A percentile compares a stretch with the other conserved stretches of the same genome.
phyloP scores from a whole-genome alignment of 2,329 filamentous ascomycete species.

The Grosmannia penicillata region DNA sequence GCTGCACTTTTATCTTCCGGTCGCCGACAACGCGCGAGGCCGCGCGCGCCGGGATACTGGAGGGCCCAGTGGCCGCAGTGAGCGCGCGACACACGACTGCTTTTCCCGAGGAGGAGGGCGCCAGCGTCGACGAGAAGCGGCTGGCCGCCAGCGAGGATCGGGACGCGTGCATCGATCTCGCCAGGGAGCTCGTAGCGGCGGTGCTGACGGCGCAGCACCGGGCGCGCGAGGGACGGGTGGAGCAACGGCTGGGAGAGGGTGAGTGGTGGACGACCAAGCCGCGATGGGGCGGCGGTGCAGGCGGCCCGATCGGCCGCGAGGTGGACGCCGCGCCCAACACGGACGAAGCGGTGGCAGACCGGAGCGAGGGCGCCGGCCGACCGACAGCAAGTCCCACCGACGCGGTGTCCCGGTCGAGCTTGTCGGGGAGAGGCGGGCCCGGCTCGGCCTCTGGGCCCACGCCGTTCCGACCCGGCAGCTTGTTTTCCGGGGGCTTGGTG shows the following conservation, averaged over 20 bases:
- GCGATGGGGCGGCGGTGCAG: slow-evolving; percentile 48
- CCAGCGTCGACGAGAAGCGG: neutral
- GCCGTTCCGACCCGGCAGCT: neutral
- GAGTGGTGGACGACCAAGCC: slow-evolving; percentile 47
- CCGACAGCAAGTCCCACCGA: no score
- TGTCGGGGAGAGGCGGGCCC: no score
- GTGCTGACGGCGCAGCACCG: slow-evolving; percentile 51
- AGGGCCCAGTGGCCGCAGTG: slow-evolving; percentile 47
- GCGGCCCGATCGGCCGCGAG: slow-evolving; percentile 48
- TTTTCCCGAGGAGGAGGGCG: slow-evolving; percentile 21
- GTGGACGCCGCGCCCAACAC: slow-evolving; percentile 23
- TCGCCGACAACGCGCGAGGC: slow-evolving; percentile 43
- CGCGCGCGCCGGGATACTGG: slow-evolving; percentile 42
- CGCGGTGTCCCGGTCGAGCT: no score
- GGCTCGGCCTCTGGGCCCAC: neutral
- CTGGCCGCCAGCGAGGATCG: slow-evolving; percentile 13
- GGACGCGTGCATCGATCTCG: slow-evolving; percentile 46
- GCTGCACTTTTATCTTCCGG: slow-evolving; percentile 45
- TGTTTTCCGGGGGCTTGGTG: neutral
- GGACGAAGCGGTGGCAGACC: slow-evolving; percentile 25
- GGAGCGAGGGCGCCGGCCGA: slow-evolving; percentile 20
- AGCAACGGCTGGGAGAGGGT: slow-evolving; percentile 40
- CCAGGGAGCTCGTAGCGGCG: slow-evolving; percentile 43
- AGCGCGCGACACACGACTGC: slow-evolving; percentile 39
- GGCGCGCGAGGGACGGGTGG: slow-evolving; percentile 38